These are phyloP conservation scores for Dactylellina parvicollis DNA, from an alignment of 2,329 filamentous ascomycete species.

Conservation along the genomic window DNA sequence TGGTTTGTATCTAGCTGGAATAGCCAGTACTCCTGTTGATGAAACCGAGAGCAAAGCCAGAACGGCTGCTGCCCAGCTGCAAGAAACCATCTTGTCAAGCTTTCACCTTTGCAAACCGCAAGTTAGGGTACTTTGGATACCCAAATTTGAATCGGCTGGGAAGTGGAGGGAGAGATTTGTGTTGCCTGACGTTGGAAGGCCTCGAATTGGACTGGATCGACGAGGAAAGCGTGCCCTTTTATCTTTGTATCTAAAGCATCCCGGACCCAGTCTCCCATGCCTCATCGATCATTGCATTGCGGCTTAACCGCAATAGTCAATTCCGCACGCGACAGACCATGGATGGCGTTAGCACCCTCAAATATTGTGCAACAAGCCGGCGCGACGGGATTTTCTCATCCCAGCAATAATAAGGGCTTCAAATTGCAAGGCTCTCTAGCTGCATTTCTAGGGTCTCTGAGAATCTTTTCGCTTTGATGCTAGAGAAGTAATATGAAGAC, in stretches of 20 bases:
- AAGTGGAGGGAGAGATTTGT: background rate
- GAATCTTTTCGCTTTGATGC: too few relatives aligned
- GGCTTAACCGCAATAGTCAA: constrained; percentile 20
- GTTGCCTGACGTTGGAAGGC: constrained; percentile 38
- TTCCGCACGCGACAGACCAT: constrained; percentile 42
- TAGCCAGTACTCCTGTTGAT: constrained; percentile 23
- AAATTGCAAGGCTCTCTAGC: constrained; percentile 16
- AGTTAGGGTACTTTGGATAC: too few relatives aligned
- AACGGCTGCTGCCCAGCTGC: constrained; percentile 21
- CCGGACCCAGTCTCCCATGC: background rate
- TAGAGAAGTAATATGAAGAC: too few relatives aligned
- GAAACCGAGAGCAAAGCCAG: constrained; percentile 31
- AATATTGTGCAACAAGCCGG: constrained; percentile 29
- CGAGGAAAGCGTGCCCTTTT: constrained; percentile 34
- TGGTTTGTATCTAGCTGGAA: constrained; percentile 27
- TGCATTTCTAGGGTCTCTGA: constrained; percentile 17
- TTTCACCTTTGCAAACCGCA: constrained; percentile 11
- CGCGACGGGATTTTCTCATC: constrained; percentile 19
- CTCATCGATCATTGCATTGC: background rate
- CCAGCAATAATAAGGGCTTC: background rate
- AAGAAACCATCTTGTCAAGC: constrained; percentile 41
- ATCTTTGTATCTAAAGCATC: constrained; percentile 11
- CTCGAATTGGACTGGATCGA: constrained; percentile 11
- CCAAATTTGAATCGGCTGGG: too few relatives aligned
- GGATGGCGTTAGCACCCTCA: background rate